Evolutionary conservation across 1,284 basidiomycete species (phyloP).

Genomic region (Ustilago bromivora): DNA sequence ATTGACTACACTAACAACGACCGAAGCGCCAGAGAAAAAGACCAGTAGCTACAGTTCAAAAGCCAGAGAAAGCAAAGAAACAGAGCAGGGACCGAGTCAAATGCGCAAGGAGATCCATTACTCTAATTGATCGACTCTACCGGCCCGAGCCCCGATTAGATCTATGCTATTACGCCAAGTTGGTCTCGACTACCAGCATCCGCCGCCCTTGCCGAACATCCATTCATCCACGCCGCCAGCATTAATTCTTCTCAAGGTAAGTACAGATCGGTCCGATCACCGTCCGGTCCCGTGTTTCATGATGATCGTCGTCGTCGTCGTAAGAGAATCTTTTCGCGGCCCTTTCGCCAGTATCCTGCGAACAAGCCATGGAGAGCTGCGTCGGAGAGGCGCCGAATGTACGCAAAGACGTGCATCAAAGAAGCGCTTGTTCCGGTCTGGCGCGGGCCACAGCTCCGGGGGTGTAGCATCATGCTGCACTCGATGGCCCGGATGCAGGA

Average conservation of each 20-base stretch:
- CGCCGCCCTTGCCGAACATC: not conserved
- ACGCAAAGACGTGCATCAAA: constrained; percentile 2
- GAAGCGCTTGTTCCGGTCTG: constrained; percentile 1
- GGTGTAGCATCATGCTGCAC: not conserved
- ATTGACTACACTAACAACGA: not conserved
- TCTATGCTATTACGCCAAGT: not conserved
- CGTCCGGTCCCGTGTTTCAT: constrained; percentile 4
- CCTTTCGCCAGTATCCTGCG: not conserved
- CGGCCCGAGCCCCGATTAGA: constrained; percentile 2
- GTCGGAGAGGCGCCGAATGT: constrained; percentile 1
- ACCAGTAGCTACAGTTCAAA: not conserved
- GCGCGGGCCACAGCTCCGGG: not conserved
- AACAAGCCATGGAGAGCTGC: constrained; percentile 2
- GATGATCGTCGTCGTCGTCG: not conserved
- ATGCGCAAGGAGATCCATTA: not conserved
- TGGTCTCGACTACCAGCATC: not conserved
- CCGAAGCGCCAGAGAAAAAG: not conserved
- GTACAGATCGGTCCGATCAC: not conserved
- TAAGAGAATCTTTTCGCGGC: not conserved
- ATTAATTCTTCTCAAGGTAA: constrained; percentile 4
- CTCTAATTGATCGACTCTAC: not conserved
- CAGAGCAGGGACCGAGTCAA: constrained; percentile 13
- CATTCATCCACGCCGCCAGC: not conserved
- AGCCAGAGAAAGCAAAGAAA: constrained; percentile 2
- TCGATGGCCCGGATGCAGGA: not conserved